These are phyloP conservation scores for Tubosaeta brunneosetosa DNA, from an alignment of 768 basidiomycete species.

Conservation along the genomic window DNA sequence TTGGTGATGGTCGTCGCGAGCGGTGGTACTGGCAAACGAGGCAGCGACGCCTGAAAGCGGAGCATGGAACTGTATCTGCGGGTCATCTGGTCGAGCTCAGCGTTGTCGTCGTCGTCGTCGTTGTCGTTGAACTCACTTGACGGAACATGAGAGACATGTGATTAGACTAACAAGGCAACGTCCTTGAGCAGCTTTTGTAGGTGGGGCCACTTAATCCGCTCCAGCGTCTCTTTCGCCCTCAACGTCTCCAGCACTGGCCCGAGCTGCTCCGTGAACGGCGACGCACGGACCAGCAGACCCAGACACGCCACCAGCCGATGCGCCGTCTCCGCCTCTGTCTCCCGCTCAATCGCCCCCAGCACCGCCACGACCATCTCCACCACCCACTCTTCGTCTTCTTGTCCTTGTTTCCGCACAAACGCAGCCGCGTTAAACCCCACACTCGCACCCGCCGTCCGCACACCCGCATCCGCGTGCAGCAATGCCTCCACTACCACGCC, in stretches of 20 bases:
- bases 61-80: constrained; percentile 58
- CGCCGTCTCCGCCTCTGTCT: constrained; percentile 81
- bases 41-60: constrained; percentile 67
- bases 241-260: constrained; percentile 65
- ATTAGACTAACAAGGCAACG: not conserved
- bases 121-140: constrained; percentile 18
- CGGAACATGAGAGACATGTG: not conserved
- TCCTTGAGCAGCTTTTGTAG: constrained; percentile 23
- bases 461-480: constrained; percentile 59
- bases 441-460: constrained; percentile 78
- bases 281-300: constrained; percentile 69
- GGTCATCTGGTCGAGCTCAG: no score
- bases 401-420: constrained; percentile 47
- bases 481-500: constrained; percentile 53
- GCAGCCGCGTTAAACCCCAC: constrained; percentile 73
- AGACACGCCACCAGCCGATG: constrained; percentile 80
- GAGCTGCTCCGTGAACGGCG: constrained; percentile 63
- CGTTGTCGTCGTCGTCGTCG: no score
- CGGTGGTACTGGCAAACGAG: constrained; percentile 77
- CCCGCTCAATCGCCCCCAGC: constrained; percentile 71
- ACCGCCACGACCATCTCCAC: constrained; percentile 79
- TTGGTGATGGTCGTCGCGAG: constrained; percentile 79
- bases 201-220: constrained; percentile 37
- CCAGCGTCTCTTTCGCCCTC: constrained; percentile 51
- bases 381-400: constrained; percentile 77